phyloP scores from a whole-genome alignment of 805 yeast species.

The Sugiyamaella floridensis region DNA sequence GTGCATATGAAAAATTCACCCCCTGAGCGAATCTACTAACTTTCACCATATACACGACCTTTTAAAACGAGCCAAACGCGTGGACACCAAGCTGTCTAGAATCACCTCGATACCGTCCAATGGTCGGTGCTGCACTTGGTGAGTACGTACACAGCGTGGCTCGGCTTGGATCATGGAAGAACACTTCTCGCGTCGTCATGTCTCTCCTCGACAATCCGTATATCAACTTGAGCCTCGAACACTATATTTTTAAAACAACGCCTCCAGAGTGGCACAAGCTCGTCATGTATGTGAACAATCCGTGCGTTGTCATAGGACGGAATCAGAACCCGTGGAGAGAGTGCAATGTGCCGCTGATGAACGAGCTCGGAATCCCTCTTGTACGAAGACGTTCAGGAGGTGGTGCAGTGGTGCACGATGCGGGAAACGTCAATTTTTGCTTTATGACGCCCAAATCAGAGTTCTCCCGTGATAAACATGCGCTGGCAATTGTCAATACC shows the following conservation, averaged over 20 bases:
- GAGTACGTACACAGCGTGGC: neutral
- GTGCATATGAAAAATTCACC: too few species aligned
- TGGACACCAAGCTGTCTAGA: neutral
- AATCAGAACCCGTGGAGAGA: constrained; percentile 96
- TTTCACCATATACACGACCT: neutral
- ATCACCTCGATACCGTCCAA: neutral
- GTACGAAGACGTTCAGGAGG: constrained; percentile 87
- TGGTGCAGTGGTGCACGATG: constrained; percentile 93
- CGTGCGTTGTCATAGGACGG: constrained; percentile 91
- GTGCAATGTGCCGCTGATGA: constrained; percentile 52
- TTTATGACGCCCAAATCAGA: constrained; percentile 61
- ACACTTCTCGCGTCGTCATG: constrained; percentile 35
- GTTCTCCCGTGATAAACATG: constrained; percentile 54
- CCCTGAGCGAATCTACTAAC: neutral
- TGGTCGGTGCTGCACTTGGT: neutral
- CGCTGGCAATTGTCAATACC: constrained; percentile 38
- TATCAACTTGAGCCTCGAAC: constrained; percentile 75
- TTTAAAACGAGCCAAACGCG: neutral
- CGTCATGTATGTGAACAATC: constrained; percentile 65
- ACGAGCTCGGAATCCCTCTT: constrained; percentile 50
- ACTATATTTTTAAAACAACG: constrained; percentile 60
- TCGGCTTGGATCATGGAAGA: neutral
- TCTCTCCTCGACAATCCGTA: constrained; percentile 61
- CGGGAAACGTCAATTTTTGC: constrained; percentile 81
- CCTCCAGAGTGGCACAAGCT: constrained; percentile 41